Percentiles rank a stretch among this genome's conserved stretches.
phyloP scores from a whole-genome alignment of 2,329 filamentous ascomycete genomes.

The Lasiodiplodia hormozganensis region DNA sequence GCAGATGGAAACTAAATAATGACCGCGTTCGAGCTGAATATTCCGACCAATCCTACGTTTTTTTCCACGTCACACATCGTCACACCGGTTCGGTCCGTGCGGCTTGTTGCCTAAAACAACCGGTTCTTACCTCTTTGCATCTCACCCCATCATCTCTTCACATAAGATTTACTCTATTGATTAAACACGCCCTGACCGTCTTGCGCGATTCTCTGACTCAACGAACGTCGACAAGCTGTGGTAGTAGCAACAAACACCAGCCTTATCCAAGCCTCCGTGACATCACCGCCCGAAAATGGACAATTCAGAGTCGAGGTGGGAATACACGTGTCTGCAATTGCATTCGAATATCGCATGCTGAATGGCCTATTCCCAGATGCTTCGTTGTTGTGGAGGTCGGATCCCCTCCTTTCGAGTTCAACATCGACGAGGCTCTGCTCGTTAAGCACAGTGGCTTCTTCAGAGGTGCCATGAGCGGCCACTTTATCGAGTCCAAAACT shows the following conservation, averaged over 20 bases:
- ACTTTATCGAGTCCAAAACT: neutral
- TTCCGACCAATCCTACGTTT: too few relatives aligned
- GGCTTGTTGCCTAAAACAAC: too few relatives aligned
- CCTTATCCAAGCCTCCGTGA: neutral
- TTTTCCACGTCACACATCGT: too few relatives aligned
- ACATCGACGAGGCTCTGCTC: neutral
- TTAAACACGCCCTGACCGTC: too few relatives aligned
- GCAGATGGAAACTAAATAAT: too few relatives aligned
- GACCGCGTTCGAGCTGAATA: too few relatives aligned
- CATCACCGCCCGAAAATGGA: neutral
- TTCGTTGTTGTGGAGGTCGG: neutral
- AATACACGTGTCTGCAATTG: neutral
- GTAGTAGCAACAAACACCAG: neutral
- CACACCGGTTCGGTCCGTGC: too few relatives aligned
- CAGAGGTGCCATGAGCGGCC: neutral
- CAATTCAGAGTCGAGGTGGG: neutral
- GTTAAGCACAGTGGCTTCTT: neutral
- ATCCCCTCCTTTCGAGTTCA: neutral
- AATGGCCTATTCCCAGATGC: neutral
- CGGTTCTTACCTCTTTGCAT: too few relatives aligned
- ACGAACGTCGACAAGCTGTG: neutral
- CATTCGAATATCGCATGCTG: neutral
- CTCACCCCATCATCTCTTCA: too few relatives aligned
- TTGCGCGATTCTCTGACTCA: too few relatives aligned
- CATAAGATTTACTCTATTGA: too few relatives aligned